Evolutionary conservation across 176 grass and related monocot genomes (phyloP).

Genomic region (Dactylis glomerata): DNA sequence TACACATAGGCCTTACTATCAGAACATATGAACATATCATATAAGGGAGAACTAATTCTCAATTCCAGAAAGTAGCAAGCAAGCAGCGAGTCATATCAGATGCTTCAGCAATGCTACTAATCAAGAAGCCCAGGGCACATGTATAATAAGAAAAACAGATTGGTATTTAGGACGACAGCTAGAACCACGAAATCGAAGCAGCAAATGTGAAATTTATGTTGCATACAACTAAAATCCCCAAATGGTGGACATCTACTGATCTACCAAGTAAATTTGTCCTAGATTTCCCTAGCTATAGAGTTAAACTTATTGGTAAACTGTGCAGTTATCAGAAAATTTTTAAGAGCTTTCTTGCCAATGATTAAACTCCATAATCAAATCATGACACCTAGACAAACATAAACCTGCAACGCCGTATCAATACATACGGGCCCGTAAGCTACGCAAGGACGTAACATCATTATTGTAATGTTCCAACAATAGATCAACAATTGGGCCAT

Average conservation of each 20-base stretch:
- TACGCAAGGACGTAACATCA: too few species aligned
- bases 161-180: not conserved
- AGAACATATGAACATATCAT: not conserved
- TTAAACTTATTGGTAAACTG: not conserved
- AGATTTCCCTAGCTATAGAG: not conserved
- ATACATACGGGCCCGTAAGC: too few species aligned
- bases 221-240: not conserved
- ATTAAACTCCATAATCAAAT: constrained; percentile 8
- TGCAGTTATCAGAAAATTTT: not conserved
- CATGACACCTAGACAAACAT: not conserved
- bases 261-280: not conserved
- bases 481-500: too few species aligned
- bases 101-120: not conserved
- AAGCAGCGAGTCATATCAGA: not conserved
- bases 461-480: too few species aligned
- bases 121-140: not conserved
- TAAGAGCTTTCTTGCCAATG: not conserved
- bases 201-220: not conserved
- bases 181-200: too few species aligned
- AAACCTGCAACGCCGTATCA: not conserved
- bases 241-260: constrained; percentile 5
- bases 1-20: not conserved
- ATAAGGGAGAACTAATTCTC: not conserved
- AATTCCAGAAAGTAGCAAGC: not conserved
- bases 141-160: not conserved